A percentile compares a stretch with the other conserved stretches of the same genome.
Evolutionary conservation across 345 rosid genomes (phyloP).

Genomic region (Noccaea bulbosa): DNA sequence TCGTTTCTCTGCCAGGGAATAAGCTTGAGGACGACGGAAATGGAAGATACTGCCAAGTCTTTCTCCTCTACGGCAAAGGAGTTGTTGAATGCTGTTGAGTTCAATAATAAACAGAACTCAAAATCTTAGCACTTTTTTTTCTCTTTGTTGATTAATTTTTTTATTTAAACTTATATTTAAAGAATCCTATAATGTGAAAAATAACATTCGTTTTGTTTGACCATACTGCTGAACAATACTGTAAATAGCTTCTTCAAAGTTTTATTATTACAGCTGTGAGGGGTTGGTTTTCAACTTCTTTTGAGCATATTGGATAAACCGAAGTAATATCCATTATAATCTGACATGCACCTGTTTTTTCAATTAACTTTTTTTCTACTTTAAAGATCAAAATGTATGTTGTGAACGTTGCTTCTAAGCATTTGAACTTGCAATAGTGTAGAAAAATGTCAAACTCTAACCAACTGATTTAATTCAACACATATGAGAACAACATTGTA

Average conservation of each 20-base stretch:
- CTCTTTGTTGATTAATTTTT: not conserved
- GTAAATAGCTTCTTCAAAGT: conserved; percentile 30
- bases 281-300: not conserved
- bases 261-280: not conserved
- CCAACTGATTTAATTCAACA: too few species aligned
- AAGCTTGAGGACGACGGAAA: conserved; percentile 65
- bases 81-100: conserved; percentile 64
- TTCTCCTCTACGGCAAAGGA: conserved; percentile 90
- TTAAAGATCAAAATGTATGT: too few species aligned
- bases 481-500: too few species aligned
- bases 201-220: conserved; percentile 1
- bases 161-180: not conserved
- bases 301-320: not conserved
- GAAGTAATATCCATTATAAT: too few species aligned
- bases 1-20: conserved; percentile 63
- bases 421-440: too few species aligned
- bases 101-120: conserved; percentile 55
- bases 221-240: not conserved
- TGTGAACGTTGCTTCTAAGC: too few species aligned
- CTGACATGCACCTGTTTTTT: too few species aligned
- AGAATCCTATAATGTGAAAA: not conserved
- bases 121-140: conserved; percentile 29
- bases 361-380: too few species aligned
- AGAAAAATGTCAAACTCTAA: too few species aligned
- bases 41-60: conserved; percentile 84